Conservation (phyloP, 148 eudicot species). For the Camellia japonica region DNA sequence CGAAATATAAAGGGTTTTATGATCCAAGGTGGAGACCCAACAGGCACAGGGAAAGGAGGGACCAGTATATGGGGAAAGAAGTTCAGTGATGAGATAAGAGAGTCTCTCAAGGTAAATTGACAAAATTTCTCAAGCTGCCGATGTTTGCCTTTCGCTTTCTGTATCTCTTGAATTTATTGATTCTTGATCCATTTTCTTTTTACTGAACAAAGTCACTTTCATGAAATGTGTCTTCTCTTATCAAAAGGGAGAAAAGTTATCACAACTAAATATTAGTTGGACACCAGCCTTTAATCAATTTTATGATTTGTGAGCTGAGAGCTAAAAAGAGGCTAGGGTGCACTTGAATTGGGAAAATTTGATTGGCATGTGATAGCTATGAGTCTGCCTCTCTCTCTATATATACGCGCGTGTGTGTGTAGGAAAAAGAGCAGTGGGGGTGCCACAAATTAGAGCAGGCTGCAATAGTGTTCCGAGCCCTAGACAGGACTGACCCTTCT, state of each 20-base stretch:
- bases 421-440: background rate
- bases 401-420: no score
- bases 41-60: slow-evolving; percentile 96
- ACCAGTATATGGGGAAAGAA: slow-evolving; percentile 96
- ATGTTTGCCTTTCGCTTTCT: background rate
- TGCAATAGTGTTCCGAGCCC: background rate
- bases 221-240: background rate
- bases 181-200: background rate
- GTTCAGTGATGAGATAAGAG: slow-evolving; percentile 93
- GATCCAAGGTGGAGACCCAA: slow-evolving; percentile 99
- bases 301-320: background rate
- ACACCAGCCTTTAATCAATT: background rate
- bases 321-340: background rate
- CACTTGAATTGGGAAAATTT: background rate
- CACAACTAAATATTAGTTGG: background rate
- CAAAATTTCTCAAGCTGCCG: background rate
- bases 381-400: background rate
- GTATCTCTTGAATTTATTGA: background rate
- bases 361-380: background rate
- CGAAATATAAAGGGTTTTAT: slow-evolving; percentile 96
- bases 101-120: slow-evolving; percentile 77
- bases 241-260: background rate
- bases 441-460: background rate
- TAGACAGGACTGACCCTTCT: background rate
- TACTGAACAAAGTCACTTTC: background rate